phyloP scores from a whole-genome alignment of 495 filamentous ascomycete species.

The Hyaloscypha hepaticicola region DNA sequence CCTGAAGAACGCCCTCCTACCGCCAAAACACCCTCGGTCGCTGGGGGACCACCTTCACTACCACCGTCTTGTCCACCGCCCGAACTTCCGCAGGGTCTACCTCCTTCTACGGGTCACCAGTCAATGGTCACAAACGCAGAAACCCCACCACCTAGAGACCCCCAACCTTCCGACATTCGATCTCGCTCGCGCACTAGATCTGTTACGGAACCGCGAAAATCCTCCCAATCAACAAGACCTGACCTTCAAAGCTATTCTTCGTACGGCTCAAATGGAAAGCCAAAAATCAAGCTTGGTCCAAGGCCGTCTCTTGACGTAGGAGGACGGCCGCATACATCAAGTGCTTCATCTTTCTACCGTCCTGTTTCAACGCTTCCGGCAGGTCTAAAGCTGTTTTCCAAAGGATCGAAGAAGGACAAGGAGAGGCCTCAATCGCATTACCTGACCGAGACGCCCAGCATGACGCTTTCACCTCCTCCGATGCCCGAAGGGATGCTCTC shows the following conservation, averaged over 20 bases:
- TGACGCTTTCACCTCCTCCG: slow-evolving; percentile 49
- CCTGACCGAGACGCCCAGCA: slow-evolving; percentile 33
- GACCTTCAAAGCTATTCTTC: slow-evolving; percentile 60
- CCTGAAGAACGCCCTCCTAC: slow-evolving; percentile 32
- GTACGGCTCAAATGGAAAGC: slow-evolving; percentile 55
- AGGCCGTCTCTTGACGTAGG: slow-evolving; percentile 71
- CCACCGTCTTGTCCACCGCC: neutral
- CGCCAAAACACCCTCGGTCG: slow-evolving; percentile 24
- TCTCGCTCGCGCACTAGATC: slow-evolving; percentile 25
- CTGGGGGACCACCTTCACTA: slow-evolving; percentile 18
- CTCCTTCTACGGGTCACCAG: slow-evolving; percentile 6
- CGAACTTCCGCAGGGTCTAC: neutral
- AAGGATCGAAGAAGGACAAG: slow-evolving; percentile 43
- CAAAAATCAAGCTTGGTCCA: slow-evolving; percentile 81
- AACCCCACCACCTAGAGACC: slow-evolving; percentile 9
- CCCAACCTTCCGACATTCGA: neutral
- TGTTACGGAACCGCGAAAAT: slow-evolving; percentile 28
- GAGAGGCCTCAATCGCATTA: slow-evolving; percentile 39
- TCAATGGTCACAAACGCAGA: slow-evolving; percentile 22
- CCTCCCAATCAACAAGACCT: slow-evolving; percentile 61
- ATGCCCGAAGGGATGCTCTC: slow-evolving; percentile 17
- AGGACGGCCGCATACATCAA: slow-evolving; percentile 63
- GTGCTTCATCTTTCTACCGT: slow-evolving; percentile 50
- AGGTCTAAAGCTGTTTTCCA: slow-evolving; percentile 49
- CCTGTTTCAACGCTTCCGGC: slow-evolving; percentile 70